Evolutionary conservation across 345 rosid species (phyloP).

Genomic region (Angophora floribunda): DNA sequence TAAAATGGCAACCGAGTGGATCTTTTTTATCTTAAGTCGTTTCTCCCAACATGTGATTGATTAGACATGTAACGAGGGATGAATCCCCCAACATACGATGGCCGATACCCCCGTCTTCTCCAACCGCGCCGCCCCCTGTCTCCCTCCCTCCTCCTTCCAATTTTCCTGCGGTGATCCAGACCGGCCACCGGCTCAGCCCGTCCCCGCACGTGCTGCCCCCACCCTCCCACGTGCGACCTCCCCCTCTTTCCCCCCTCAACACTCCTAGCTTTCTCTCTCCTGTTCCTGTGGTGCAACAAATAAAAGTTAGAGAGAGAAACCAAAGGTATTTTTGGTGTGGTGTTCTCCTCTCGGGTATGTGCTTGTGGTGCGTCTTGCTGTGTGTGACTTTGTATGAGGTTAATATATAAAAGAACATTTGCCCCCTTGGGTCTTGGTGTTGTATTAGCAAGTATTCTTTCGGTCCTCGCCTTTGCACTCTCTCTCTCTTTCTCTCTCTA

Average conservation of each 20-base stretch:
- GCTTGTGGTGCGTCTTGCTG: neutral
- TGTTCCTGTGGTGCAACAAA: constrained; percentile 61
- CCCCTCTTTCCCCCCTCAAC: neutral
- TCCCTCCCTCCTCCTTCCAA: neutral
- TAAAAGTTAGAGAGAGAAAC: constrained; percentile 32
- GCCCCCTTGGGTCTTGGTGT: neutral
- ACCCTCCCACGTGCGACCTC: neutral
- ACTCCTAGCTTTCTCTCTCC: neutral
- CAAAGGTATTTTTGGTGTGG: neutral
- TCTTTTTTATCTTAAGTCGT: neutral
- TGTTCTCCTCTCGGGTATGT: neutral
- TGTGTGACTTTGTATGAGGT: neutral
- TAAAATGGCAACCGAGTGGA: neutral
- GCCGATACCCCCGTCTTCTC: constrained; percentile 28
- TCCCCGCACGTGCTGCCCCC: constrained; percentile 30
- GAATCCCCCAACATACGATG: neutral
- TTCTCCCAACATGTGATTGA: neutral
- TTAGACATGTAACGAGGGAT: neutral
- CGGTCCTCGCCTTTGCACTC: neutral
- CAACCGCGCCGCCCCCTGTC: constrained; percentile 20
- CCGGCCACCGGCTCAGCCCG: constrained; percentile 40
- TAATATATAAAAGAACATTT: neutral
- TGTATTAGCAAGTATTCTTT: neutral
- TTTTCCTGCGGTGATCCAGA: neutral
- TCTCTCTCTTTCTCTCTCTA: neutral